Evolutionary conservation across 1,284 basidiomycete species (phyloP).

Genomic region (Phlebopus sp.): DNA sequence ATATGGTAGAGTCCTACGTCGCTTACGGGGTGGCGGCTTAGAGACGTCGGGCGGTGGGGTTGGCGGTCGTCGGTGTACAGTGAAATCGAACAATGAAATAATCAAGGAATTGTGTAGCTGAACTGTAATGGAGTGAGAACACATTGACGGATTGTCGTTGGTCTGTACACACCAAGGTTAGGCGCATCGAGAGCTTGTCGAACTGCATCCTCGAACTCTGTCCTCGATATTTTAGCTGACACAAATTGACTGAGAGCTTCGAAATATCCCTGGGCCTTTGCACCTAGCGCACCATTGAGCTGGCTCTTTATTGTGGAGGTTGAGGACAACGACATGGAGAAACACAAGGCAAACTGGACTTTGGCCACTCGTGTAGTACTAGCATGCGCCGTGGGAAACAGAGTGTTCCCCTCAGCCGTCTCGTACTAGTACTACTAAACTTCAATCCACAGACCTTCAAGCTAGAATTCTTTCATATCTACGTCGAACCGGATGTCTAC

Average conservation of each 20-base stretch:
- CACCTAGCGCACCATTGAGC: conserved; percentile 57
- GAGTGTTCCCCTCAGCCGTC: neutral
- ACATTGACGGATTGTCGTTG: conserved; percentile 1
- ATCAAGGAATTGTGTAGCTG: conserved; percentile 79
- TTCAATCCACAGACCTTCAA: conserved; percentile 2
- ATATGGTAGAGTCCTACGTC: conserved; percentile 67
- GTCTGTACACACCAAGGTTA: conserved; percentile 47
- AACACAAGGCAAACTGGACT: conserved; percentile 17
- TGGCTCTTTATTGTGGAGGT: conserved; percentile 72
- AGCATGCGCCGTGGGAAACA: conserved; percentile 1
- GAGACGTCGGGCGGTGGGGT: conserved; percentile 59
- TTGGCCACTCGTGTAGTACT: neutral
- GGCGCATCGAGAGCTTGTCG: conserved; percentile 61
- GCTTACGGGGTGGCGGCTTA: conserved; percentile 67
- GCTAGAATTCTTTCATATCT: neutral
- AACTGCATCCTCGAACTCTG: conserved; percentile 72
- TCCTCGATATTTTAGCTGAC: conserved; percentile 62
- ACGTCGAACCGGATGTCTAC: conserved; percentile 18
- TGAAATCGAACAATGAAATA: conserved; percentile 76
- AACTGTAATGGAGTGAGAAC: conserved; percentile 39
- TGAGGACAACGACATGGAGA: conserved; percentile 67
- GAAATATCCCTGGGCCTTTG: conserved; percentile 62
- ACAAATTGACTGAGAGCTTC: conserved; percentile 62
- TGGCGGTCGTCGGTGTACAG: conserved; percentile 61
- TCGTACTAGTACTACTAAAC: neutral